Conservation (phyloP, 495 filamentous ascomycete species). For the Rhizodiscina lignyota region DNA sequence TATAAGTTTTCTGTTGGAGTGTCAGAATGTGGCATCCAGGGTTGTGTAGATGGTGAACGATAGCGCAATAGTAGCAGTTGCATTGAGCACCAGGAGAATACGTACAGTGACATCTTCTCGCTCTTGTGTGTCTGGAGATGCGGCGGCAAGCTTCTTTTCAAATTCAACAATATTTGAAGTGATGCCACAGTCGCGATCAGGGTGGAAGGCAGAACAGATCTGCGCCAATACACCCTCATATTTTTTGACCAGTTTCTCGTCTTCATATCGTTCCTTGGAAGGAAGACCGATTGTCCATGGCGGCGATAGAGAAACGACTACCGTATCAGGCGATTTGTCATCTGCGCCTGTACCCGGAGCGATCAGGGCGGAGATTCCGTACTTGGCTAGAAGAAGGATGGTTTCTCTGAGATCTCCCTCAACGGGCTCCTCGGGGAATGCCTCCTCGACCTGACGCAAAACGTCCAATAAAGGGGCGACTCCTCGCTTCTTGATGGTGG, state of each 20-base stretch:
- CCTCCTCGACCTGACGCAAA: constrained; percentile 32
- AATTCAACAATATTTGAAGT: constrained; percentile 45
- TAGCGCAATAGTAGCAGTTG: too few species aligned
- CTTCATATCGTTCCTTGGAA: constrained; percentile 47
- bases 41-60: too few species aligned
- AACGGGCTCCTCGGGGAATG: constrained; percentile 27
- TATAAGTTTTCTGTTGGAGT: constrained; percentile 44
- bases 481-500: constrained; percentile 33
- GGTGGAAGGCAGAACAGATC: too few species aligned
- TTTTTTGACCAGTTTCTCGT: constrained; percentile 31
- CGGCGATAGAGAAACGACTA: constrained; percentile 37
- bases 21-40: not conserved
- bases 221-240: too few species aligned
- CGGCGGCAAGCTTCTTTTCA: constrained; percentile 42
- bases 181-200: too few species aligned
- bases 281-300: constrained; percentile 40
- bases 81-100: too few species aligned
- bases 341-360: constrained; percentile 20
- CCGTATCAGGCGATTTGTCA: constrained; percentile 48
- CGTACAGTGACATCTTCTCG: constrained; percentile 42
- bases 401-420: constrained; percentile 31
- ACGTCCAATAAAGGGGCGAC: constrained; percentile 33
- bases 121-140: constrained; percentile 40
- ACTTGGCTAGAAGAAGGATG: constrained; percentile 34
- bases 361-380: constrained; percentile 33